These are phyloP conservation scores for Fermentozyma sake DNA, from an alignment of 1,139 yeast species.

Conservation along the genomic window DNA sequence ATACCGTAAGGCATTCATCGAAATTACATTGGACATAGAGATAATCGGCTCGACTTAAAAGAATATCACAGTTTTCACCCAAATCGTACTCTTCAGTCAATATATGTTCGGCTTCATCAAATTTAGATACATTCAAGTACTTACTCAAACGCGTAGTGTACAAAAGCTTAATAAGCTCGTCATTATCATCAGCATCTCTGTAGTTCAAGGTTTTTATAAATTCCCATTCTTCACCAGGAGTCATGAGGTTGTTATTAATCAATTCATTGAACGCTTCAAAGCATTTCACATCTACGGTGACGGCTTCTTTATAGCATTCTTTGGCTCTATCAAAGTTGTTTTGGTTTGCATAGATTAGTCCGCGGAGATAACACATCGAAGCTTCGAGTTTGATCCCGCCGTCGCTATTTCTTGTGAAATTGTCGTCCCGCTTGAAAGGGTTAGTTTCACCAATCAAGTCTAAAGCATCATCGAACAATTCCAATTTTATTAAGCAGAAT, in stretches of 20 bases:
- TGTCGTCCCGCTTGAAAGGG: slow-evolving; percentile 51
- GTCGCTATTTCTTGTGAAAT: slow-evolving; percentile 45
- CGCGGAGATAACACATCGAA: slow-evolving; percentile 81
- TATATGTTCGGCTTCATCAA: slow-evolving; percentile 62
- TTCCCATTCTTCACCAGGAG: slow-evolving; percentile 89
- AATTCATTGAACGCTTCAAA: slow-evolving; percentile 89
- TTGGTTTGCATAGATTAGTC: slow-evolving; percentile 76
- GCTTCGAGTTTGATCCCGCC: slow-evolving; percentile 86
- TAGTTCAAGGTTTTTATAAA: slow-evolving; percentile 65
- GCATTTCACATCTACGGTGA: slow-evolving; percentile 83
- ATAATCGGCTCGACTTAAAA: slow-evolving; percentile 67
- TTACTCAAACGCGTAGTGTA: slow-evolving; percentile 77
- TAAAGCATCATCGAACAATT: slow-evolving; percentile 84
- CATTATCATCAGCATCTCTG: slow-evolving; percentile 72
- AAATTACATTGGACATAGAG: slow-evolving; percentile 76
- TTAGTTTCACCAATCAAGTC: slow-evolving; percentile 81
- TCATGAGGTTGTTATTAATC: slow-evolving; percentile 65
- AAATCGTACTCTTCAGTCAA: slow-evolving; percentile 70
- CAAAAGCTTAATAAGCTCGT: slow-evolving; percentile 69
- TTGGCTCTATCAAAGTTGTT: slow-evolving; percentile 85
- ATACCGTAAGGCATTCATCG: slow-evolving; percentile 67
- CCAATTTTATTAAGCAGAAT: slow-evolving; percentile 65
- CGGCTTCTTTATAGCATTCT: slow-evolving; percentile 84
- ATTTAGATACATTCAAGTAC: slow-evolving; percentile 56
- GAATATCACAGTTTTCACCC: slow-evolving; percentile 63